Evolutionary conservation across 495 filamentous ascomycete genomes (phyloP).

Genomic region (Hypoxylon trugodes): DNA sequence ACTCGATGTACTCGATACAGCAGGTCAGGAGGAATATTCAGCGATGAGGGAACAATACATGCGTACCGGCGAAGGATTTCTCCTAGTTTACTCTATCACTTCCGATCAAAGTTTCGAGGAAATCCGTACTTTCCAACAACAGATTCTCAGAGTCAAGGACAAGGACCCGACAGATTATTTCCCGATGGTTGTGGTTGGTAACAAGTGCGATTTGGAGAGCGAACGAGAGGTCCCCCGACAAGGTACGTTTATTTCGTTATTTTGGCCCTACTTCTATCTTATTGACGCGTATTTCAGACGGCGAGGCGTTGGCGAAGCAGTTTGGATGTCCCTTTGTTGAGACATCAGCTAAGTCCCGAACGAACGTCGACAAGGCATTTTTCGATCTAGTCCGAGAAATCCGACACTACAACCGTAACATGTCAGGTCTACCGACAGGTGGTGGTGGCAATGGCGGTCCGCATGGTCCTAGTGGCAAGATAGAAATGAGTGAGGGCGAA

Average conservation of each 20-base stretch:
- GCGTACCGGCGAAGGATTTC: constrained; percentile 97
- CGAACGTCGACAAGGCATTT: constrained; percentile 98
- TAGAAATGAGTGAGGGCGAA: constrained; percentile 78
- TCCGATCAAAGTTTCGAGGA: constrained; percentile 97
- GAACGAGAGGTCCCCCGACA: constrained; percentile 90
- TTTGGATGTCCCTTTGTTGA: constrained; percentile 99
- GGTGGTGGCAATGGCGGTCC: constrained; percentile 66
- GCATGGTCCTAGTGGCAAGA: constrained; percentile 71
- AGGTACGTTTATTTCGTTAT: constrained; percentile 63
- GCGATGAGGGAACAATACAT: constrained; percentile 99
- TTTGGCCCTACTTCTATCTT: constrained; percentile 35
- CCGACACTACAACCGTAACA: constrained; percentile 95
- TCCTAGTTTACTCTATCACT: constrained; percentile 97
- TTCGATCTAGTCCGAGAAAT: constrained; percentile 98
- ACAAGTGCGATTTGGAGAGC: constrained; percentile 96
- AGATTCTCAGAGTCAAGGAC: constrained; percentile 97
- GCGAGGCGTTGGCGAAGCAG: constrained; percentile 80
- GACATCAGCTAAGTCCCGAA: constrained; percentile 96
- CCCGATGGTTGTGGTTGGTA: constrained; percentile 98
- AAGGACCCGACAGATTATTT: constrained; percentile 83
- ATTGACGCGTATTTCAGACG: constrained; percentile 67
- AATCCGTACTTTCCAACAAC: constrained; percentile 97
- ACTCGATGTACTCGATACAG: constrained; percentile 96
- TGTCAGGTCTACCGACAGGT: constrained; percentile 82
- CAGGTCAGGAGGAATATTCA: constrained; percentile 98